phyloP scores from a whole-genome alignment of 2,329 filamentous ascomycete species.

The Pestalotiopsis sp. region DNA sequence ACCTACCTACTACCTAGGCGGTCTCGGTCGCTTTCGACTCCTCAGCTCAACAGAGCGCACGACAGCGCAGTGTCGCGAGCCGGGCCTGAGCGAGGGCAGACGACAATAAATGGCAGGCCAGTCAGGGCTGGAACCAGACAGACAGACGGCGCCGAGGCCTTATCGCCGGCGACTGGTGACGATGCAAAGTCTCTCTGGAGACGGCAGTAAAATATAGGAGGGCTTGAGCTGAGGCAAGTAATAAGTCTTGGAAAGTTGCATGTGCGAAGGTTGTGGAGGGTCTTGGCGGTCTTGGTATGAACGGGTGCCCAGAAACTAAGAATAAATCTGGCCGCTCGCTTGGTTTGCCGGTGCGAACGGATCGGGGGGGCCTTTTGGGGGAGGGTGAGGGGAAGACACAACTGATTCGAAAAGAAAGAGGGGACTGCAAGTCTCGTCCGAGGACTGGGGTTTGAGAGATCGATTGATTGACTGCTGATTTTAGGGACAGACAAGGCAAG shows the following conservation, averaged over 20 bases:
- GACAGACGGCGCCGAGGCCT: not conserved
- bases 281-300: conserved; percentile 15
- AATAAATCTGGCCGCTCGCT: conserved; percentile 11
- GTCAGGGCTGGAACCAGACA: not conserved
- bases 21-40: not conserved
- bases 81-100: not conserved
- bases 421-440: not conserved
- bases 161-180: conserved; percentile 2
- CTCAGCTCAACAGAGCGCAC: not conserved
- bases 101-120: not conserved
- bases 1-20: not conserved
- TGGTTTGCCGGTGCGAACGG: conserved; percentile 3
- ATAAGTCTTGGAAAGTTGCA: conserved; percentile 13
- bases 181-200: not conserved
- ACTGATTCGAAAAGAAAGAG: not conserved
- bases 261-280: conserved; percentile 14
- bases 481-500: too few relatives aligned
- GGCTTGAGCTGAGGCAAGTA: conserved; percentile 7
- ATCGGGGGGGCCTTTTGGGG: not conserved
- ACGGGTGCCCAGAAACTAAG: conserved; percentile 12
- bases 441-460: not conserved
- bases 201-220: not conserved
- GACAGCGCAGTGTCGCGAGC: not conserved
- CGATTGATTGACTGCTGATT: not conserved
- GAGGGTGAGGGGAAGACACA: conserved; percentile 1